Evolutionary conservation across 179 eudicot species (phyloP).

Genomic region (Drosera spatulata): DNA sequence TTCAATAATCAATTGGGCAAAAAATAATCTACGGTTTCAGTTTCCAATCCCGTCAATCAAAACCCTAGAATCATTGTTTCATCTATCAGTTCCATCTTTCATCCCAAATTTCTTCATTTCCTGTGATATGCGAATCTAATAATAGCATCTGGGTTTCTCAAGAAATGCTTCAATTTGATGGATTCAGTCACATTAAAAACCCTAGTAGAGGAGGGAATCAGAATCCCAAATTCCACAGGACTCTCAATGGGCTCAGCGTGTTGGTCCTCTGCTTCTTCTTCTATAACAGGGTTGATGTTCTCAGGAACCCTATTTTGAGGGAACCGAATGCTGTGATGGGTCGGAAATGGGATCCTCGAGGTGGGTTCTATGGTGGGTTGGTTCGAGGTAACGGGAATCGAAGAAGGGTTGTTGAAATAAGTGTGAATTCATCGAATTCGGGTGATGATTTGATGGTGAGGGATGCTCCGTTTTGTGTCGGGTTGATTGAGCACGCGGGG

Average conservation of each 20-base stretch:
- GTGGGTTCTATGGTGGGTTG: slow-evolving; percentile 21
- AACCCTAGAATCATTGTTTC: no score
- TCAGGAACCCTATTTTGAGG: slow-evolving; percentile 31
- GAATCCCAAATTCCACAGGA: slow-evolving; percentile 31
- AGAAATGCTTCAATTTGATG: slow-evolving; percentile 16
- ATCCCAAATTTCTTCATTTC: no score
- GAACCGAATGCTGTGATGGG: slow-evolving; percentile 13
- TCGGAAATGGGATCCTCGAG: slow-evolving; percentile 16
- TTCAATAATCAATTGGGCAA: no score
- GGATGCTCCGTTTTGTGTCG: slow-evolving; percentile 28
- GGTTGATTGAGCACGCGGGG: slow-evolving; percentile 23
- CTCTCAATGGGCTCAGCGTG: slow-evolving; percentile 49
- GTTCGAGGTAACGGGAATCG: slow-evolving; percentile 15
- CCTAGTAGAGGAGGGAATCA: slow-evolving; percentile 7
- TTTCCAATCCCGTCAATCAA: no score
- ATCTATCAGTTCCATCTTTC: no score
- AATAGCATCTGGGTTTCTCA: not conserved
- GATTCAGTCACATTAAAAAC: not conserved
- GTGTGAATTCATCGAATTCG: slow-evolving; percentile 18
- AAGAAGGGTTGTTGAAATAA: slow-evolving; percentile 39
- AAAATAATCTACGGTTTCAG: no score
- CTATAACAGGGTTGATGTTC: slow-evolving; percentile 42
- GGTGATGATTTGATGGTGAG: slow-evolving; percentile 14
- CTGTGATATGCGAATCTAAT: not conserved
- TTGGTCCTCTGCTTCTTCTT: slow-evolving; percentile 44